phyloP scores from a whole-genome alignment of 208 protist species.

The Trypanosoma lewisi region DNA sequence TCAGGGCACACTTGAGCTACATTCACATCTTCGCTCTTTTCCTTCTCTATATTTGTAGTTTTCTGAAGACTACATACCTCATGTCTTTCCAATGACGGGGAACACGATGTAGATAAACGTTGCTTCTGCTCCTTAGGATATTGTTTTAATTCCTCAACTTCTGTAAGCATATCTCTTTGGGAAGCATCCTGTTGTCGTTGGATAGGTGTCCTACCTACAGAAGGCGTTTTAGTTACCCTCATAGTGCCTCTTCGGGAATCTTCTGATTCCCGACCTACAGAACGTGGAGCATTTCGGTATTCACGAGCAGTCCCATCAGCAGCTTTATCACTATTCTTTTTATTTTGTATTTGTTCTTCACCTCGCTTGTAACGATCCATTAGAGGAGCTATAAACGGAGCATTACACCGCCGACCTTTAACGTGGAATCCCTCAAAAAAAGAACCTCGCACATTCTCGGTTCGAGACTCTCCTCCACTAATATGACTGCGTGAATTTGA shows the following conservation, averaged over 20 bases:
- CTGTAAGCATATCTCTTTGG: not conserved
- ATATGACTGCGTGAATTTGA: not conserved
- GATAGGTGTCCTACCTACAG: not conserved
- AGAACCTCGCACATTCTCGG: not conserved
- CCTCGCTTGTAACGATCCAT: slow-evolving; percentile 13
- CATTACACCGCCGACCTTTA: not conserved
- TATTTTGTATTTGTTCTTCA: not conserved
- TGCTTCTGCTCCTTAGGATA: not conserved
- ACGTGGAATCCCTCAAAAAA: not conserved
- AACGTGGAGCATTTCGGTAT: not conserved
- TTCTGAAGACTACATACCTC: not conserved
- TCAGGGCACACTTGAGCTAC: slow-evolving; percentile 27
- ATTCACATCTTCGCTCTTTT: not conserved
- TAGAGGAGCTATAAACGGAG: not conserved
- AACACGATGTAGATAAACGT: slow-evolving; percentile 1
- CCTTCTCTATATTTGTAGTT: not conserved
- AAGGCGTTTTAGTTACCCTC: not conserved
- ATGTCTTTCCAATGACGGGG: not conserved
- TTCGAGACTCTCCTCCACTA: not conserved
- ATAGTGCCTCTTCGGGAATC: not conserved
- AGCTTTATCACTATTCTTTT: not conserved
- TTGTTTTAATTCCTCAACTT: not conserved
- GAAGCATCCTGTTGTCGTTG: not conserved
- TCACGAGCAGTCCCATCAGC: not conserved
- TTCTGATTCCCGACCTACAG: not conserved